phyloP scores from a whole-genome alignment of 768 basidiomycete species.

The Pleurotus ostreatus region DNA sequence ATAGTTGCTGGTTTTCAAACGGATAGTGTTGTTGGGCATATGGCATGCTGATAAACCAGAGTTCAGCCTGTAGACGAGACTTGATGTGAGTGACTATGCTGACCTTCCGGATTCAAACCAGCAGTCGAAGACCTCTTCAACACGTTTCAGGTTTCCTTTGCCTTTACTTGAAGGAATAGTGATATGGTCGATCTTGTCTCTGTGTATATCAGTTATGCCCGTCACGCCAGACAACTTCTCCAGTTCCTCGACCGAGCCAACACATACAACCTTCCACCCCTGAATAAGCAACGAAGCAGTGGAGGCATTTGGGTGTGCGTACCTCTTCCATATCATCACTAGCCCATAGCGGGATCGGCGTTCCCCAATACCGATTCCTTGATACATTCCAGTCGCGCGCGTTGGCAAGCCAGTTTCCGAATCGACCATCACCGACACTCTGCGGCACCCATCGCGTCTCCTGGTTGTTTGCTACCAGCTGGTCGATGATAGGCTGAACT shows the following conservation, averaged over 20 bases:
- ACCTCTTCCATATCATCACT: slow-evolving; percentile 93
- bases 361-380: slow-evolving; percentile 99
- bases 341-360: slow-evolving; percentile 94
- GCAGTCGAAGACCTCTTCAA: slow-evolving; percentile 99
- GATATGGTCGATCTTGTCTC: slow-evolving; percentile 93
- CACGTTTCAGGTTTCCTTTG: slow-evolving; percentile 78
- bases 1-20: slow-evolving; percentile 91
- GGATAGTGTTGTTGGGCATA: slow-evolving; percentile 98
- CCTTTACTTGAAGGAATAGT: slow-evolving; percentile 91
- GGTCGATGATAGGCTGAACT: slow-evolving; percentile 79
- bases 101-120: slow-evolving; percentile 99
- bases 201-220: slow-evolving; percentile 86
- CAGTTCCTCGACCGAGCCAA: slow-evolving; percentile 86
- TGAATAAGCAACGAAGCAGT: not conserved
- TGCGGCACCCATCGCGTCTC: slow-evolving; percentile 95
- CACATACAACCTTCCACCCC: slow-evolving; percentile 61
- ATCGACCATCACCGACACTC: slow-evolving; percentile 83
- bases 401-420: slow-evolving; percentile 96
- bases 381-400: slow-evolving; percentile 99
- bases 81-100: slow-evolving; percentile 16
- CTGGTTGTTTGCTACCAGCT: slow-evolving; percentile 88
- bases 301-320: not conserved
- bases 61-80: not conserved
- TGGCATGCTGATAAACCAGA: slow-evolving; percentile 76
- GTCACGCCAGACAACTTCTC: slow-evolving; percentile 80